Conservation (phyloP, 2,329 filamentous ascomycete species). For the Tolypocladium cylindrosporum region DNA sequence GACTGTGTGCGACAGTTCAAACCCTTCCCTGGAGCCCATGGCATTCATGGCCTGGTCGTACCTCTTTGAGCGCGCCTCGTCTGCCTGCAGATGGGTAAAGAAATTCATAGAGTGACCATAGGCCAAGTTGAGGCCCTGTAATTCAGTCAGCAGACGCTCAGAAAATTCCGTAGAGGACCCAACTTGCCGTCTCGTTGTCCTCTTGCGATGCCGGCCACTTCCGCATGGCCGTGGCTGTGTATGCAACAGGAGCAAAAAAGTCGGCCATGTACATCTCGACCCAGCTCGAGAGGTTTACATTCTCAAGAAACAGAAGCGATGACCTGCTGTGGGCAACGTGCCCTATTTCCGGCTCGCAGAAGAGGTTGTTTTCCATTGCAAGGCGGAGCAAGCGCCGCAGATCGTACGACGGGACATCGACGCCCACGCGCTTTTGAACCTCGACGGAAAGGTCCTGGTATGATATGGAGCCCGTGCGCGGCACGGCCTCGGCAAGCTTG, state of each 20-base stretch:
- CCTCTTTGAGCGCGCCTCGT: constrained; percentile 13
- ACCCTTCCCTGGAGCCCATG: constrained; percentile 13
- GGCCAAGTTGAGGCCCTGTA: constrained; percentile 16
- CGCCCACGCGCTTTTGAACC: constrained; percentile 20
- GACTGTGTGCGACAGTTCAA: constrained; percentile 11
- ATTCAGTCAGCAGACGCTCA: background rate
- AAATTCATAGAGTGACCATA: constrained; percentile 12
- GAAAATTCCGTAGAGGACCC: background rate
- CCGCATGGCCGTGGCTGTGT: constrained; percentile 21
- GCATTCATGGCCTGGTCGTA: constrained; percentile 23
- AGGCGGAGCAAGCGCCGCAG: constrained; percentile 26
- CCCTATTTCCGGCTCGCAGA: constrained; percentile 25
- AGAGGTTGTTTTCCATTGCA: constrained; percentile 28
- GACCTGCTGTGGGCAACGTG: constrained; percentile 27
- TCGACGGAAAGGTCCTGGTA: constrained; percentile 14
- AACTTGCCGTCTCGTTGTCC: constrained; percentile 17
- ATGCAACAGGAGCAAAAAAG: constrained; percentile 17
- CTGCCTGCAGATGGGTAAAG: constrained; percentile 18
- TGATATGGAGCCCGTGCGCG: constrained; percentile 14
- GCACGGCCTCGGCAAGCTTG: constrained; percentile 19
- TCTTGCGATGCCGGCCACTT: constrained; percentile 26
- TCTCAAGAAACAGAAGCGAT: constrained; percentile 19
- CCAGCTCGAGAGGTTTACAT: constrained; percentile 19
- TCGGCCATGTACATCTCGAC: constrained; percentile 18
- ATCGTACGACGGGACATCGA: constrained; percentile 22